Base-by-base conservation (phyloP, 2,329 filamentous ascomycete genomes). In the Fusarium sarcochroum region DNA sequence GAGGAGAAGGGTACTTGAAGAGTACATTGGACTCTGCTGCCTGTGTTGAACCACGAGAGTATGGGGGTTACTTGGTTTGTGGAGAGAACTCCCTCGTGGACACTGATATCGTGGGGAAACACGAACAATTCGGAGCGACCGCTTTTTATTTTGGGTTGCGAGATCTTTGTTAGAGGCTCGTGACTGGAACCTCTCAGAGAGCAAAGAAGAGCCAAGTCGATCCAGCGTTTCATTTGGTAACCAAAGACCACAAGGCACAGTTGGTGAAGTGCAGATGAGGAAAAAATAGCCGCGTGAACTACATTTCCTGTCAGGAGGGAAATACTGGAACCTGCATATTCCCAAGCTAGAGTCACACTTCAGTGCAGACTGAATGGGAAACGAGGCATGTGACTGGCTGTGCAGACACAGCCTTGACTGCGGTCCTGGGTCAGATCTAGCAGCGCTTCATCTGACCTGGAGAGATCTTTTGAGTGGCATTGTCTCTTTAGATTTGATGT, bases 321-420 rank as follows among this genome's bases (percentile, higher is more conserved):
- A 67, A 45, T 41, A 42, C 25, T 27, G 20, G 20, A 68, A 49
- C 57, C 34, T 59, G 42, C 42, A 63, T 68, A 59, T 68, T 68
- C 27, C 66, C 50, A 56, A 42, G 46, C 58, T 48, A 47, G 18
- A 48, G 49, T 63, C 55, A 66, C 60, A 46, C 52, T 64, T 51
- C 9, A 41, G 23, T 42, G 25, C 25, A 37, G 44, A 70, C 66
- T 60, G 53, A 63, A 69, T 44, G 46, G 50, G 58, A 32, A 70
- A 67, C 5, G 17, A 47, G 30, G 38, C 66, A 70, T 69, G 66
- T 69, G 66, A 68, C 66, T 68, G 58, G 32, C 23, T 41, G 21
- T 53, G 23, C 35, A 41, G 40, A 37, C 61, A 58, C 41, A 52
- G 61, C 66, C 66, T 67, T 46, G 37, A 37, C 37, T 50, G 46